These are phyloP conservation scores for Fusarium papillatum DNA, from an alignment of 2,329 filamentous ascomycete species.

Conservation along the genomic window DNA sequence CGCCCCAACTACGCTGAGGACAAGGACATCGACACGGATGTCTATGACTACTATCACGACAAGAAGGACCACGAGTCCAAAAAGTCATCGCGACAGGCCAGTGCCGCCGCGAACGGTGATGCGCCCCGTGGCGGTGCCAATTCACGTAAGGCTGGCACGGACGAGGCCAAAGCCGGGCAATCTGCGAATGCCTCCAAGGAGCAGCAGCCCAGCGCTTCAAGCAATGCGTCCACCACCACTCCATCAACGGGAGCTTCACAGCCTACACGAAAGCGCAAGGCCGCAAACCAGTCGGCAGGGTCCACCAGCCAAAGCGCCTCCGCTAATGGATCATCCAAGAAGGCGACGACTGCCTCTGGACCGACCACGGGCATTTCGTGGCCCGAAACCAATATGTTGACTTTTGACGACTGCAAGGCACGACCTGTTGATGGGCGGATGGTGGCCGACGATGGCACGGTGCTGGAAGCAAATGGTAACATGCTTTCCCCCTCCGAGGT, in stretches of 20 bases:
- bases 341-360: slow-evolving; percentile 41
- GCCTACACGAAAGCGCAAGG: slow-evolving; percentile 88
- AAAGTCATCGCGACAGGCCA: slow-evolving; percentile 66
- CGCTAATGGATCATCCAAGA: slow-evolving; percentile 41
- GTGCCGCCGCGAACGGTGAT: slow-evolving; percentile 54
- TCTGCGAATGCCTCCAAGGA: slow-evolving; percentile 55
- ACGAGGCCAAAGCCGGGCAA: slow-evolving; percentile 54
- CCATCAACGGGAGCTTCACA: slow-evolving; percentile 62
- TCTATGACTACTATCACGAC: slow-evolving; percentile 76
- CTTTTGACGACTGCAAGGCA: slow-evolving; percentile 80
- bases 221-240: slow-evolving; percentile 55
- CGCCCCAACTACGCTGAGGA: slow-evolving; percentile 97
- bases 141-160: slow-evolving; percentile 57
- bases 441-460: slow-evolving; percentile 91
- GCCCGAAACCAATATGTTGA: slow-evolving; percentile 88
- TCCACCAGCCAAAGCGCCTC: slow-evolving; percentile 38
- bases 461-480: slow-evolving; percentile 89
- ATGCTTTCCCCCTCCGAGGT: slow-evolving; percentile 55
- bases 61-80: slow-evolving; percentile 69
- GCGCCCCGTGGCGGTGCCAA: slow-evolving; percentile 49
- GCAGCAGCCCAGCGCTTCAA: slow-evolving; percentile 42
- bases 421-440: slow-evolving; percentile 82
- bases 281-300: slow-evolving; percentile 58
- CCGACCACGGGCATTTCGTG: slow-evolving; percentile 55
- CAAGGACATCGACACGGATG: slow-evolving; percentile 89